These are phyloP conservation scores for Vaccinium myrtillus DNA, from an alignment of 148 eudicot genomes.

Conservation along the genomic window DNA sequence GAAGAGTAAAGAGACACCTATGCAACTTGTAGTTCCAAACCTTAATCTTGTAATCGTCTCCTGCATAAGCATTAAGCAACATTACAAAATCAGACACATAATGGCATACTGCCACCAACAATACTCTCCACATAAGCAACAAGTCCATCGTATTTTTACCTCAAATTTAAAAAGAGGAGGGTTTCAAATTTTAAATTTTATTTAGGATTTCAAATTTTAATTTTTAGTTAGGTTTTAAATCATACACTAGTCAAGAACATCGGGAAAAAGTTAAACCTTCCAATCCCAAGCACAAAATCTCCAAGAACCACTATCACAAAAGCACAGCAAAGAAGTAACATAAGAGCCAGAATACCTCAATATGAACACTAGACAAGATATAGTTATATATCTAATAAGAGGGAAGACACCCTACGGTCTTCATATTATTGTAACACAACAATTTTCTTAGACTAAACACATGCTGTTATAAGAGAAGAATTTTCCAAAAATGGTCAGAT, in stretches of 20 bases:
- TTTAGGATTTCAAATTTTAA: background rate
- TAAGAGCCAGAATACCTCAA: background rate
- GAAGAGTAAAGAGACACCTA: constrained; percentile 84
- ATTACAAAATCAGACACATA: background rate
- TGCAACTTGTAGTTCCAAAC: constrained; percentile 97
- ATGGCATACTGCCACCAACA: background rate
- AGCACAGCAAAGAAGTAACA: background rate
- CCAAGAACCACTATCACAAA: background rate
- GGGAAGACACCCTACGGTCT: background rate
- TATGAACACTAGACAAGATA: background rate
- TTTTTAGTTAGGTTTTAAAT: background rate
- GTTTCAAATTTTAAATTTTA: too few species aligned
- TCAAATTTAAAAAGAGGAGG: background rate
- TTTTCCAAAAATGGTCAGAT: background rate
- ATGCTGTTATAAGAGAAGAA: background rate
- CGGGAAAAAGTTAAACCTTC: background rate
- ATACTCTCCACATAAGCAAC: constrained; percentile 2
- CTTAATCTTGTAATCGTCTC: constrained; percentile 95
- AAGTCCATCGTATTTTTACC: background rate
- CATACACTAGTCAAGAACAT: background rate
- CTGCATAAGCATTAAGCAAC: constrained; percentile 44
- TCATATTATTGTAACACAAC: background rate
- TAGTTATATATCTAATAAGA: background rate
- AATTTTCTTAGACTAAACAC: background rate
- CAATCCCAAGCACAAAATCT: background rate